These are phyloP conservation scores for Viola odorata DNA, from an alignment of 345 rosid genomes.

Conservation along the genomic window DNA sequence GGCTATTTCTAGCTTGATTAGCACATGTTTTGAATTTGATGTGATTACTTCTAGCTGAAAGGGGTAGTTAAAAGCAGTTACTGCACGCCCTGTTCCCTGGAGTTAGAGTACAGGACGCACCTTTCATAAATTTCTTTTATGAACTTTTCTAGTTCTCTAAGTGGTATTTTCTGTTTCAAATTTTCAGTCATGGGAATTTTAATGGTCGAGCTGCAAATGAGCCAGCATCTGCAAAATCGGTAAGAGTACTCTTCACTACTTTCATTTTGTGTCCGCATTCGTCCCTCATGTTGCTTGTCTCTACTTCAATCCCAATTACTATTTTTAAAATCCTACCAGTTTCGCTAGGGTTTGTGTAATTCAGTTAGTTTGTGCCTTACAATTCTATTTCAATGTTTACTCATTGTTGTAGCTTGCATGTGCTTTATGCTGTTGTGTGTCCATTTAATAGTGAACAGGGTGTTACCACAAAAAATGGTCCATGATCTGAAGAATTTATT, in stretches of 20 bases:
- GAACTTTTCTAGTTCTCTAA: neutral
- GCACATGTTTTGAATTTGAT: slow-evolving; percentile 28
- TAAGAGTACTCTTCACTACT: slow-evolving; percentile 24
- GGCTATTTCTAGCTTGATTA: slow-evolving; percentile 30
- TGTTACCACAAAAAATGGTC: too few species aligned
- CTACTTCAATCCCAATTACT: neutral
- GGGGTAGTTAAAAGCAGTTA: slow-evolving; percentile 31
- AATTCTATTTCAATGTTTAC: too few species aligned
- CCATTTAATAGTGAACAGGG: too few species aligned
- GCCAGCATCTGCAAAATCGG: slow-evolving; percentile 37
- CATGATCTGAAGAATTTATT: neutral
- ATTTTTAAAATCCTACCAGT: too few species aligned
- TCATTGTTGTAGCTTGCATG: too few species aligned
- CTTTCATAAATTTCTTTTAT: slow-evolving; percentile 11
- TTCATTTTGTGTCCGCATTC: slow-evolving; percentile 3
- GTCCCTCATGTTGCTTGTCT: neutral
- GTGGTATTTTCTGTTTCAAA: slow-evolving; percentile 14
- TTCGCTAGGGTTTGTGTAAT: too few species aligned
- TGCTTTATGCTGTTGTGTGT: too few species aligned
- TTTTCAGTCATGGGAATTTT: slow-evolving; percentile 44
- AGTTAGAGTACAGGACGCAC: slow-evolving; percentile 23
- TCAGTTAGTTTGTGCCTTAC: too few species aligned
- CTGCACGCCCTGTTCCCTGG: slow-evolving; percentile 27
- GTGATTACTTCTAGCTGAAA: slow-evolving; percentile 27
- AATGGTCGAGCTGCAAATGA: slow-evolving; percentile 42